Conservation (phyloP, 495 filamentous ascomycete genomes). For the Neurospora sp. region DNA sequence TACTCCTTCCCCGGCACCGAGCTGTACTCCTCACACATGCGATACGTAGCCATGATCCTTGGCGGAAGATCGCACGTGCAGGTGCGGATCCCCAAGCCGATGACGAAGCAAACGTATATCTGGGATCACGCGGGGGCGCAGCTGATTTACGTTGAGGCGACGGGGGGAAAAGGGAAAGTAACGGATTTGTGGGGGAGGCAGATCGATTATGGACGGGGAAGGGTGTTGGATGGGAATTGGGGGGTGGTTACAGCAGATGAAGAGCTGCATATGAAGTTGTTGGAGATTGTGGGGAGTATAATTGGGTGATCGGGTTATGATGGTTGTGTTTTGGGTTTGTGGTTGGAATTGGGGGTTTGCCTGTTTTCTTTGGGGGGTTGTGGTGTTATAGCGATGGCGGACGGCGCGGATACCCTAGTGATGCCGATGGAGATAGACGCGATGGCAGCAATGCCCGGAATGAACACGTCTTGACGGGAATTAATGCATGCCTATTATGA, state of each 20-base stretch:
- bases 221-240: conserved; percentile 18
- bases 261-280: conserved; percentile 13
- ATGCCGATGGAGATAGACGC: neutral
- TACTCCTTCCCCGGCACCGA: conserved; percentile 40
- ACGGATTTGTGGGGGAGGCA: conserved; percentile 41
- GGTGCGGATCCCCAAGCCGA: conserved; percentile 12
- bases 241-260: conserved; percentile 19
- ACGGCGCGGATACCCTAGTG: neutral
- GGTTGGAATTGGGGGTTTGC: too few relatives aligned
- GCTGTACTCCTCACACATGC: conserved; percentile 49
- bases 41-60: conserved; percentile 46
- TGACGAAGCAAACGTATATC: conserved; percentile 22
- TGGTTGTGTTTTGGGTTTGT: neutral
- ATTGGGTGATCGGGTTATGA: neutral
- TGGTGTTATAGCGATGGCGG: neutral
- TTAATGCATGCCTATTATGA: neutral
- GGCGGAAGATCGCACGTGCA: conserved; percentile 23
- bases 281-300: conserved; percentile 10
- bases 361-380: too few relatives aligned
- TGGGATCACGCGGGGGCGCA: conserved; percentile 55
- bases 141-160: conserved; percentile 46
- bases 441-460: neutral
- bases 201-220: conserved; percentile 30
- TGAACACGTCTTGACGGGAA: neutral
- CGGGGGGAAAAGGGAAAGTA: conserved; percentile 33